Percentiles rank a stretch among this genome's conserved stretches.
Evolutionary conservation across 495 filamentous ascomycete genomes (phyloP).

Genomic region (Rostrohypoxylon terebratum): DNA sequence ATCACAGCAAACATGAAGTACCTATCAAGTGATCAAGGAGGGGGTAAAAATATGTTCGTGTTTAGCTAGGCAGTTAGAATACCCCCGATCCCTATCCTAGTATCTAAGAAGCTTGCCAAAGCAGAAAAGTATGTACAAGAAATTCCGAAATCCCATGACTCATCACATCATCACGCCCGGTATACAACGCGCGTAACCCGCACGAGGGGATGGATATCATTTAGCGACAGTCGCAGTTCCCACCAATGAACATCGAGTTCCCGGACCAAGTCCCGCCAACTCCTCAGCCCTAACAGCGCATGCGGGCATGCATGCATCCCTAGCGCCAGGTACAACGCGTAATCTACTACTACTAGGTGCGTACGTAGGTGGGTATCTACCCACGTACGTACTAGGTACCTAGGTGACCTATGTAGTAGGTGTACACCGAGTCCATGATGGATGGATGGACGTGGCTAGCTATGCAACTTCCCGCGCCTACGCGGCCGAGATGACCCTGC

Average conservation of each 20-base stretch:
- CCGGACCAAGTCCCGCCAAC: background rate
- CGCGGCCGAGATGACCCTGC: conserved; percentile 15
- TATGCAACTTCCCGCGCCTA: background rate
- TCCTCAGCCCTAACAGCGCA: background rate
- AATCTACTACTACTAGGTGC: too few species aligned
- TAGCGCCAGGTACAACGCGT: background rate
- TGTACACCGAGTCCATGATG: too few species aligned
- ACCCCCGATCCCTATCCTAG: background rate
- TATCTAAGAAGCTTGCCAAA: background rate
- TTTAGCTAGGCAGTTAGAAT: background rate
- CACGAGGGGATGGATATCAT: conserved; percentile 34
- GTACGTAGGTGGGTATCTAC: too few species aligned
- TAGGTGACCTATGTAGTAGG: too few species aligned
- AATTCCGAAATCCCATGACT: background rate
- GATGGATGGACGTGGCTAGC: background rate
- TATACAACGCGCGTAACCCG: conserved; percentile 1
- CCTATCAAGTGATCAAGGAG: too few species aligned
- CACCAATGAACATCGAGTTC: background rate
- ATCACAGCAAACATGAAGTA: background rate
- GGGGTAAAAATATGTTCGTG: conserved; percentile 2
- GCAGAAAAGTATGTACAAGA: background rate
- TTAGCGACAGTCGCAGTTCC: conserved; percentile 16
- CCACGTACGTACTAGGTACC: too few species aligned
- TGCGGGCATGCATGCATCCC: background rate
- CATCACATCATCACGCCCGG: background rate